Conservation (phyloP, 1,284 basidiomycete species). For the Pisolithus thermaeus region DNA sequence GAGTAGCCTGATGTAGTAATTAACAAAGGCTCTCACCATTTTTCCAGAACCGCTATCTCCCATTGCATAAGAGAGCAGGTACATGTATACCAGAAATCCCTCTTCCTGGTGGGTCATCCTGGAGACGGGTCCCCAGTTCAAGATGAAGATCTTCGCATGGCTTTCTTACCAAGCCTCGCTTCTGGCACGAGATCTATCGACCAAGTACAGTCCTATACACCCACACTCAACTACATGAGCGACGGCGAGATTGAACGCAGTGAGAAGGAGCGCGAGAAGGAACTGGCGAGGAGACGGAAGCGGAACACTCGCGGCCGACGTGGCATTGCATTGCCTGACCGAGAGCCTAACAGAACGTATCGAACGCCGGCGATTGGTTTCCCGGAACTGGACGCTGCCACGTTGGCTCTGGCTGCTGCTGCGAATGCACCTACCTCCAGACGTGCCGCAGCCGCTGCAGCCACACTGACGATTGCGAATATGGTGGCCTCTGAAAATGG, state of each 20-base stretch:
- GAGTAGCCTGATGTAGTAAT: constrained; percentile 24
- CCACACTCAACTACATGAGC: constrained; percentile 82
- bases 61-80: constrained; percentile 97
- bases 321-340: constrained; percentile 87
- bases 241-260: constrained; percentile 84
- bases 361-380: constrained; percentile 83
- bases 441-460: constrained; percentile 81
- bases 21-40: constrained; percentile 9
- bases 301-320: constrained; percentile 85
- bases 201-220: constrained; percentile 78
- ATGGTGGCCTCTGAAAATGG: constrained; percentile 83
- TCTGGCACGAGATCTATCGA: constrained; percentile 69
- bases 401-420: constrained; percentile 56
- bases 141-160: constrained; percentile 89
- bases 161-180: constrained; percentile 80
- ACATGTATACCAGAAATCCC: constrained; percentile 85
- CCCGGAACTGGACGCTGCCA: constrained; percentile 69
- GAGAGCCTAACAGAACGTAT: constrained; percentile 89
- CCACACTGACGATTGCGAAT: constrained; percentile 73
- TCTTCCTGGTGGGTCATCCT: constrained; percentile 87
- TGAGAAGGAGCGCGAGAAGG: constrained; percentile 92
- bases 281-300: constrained; percentile 79
- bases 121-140: constrained; percentile 74
- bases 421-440: constrained; percentile 63
- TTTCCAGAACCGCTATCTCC: constrained; percentile 83